These are phyloP conservation scores for Medicago arabica DNA, from an alignment of 306 rosid species.

Conservation along the genomic window DNA sequence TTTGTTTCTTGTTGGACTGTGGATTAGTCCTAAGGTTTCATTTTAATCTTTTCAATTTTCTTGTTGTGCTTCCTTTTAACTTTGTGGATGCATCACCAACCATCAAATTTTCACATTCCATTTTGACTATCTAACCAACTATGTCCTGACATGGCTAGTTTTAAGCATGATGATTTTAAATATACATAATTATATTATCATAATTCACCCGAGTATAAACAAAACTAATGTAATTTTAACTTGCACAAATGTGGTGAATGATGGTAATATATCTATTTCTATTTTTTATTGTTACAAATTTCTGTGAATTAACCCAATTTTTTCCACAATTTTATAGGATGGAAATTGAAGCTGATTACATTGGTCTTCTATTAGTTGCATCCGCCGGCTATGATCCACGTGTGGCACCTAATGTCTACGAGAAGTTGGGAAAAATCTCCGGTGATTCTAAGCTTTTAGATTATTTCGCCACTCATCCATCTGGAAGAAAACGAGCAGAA, in stretches of 20 bases:
- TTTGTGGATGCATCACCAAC: not conserved
- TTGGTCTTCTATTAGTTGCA: slow-evolving; percentile 48
- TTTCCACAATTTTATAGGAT: not conserved
- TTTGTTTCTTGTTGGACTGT: too few relatives aligned
- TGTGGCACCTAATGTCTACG: slow-evolving; percentile 17
- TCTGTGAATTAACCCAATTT: not conserved
- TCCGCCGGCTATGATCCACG: slow-evolving; percentile 64
- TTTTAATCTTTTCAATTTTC: too few relatives aligned
- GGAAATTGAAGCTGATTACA: slow-evolving; percentile 32
- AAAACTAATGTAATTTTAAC: not conserved
- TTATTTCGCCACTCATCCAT: slow-evolving; percentile 49
- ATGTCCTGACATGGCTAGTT: not conserved
- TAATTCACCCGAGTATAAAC: too few relatives aligned
- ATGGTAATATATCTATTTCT: not conserved
- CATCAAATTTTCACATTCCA: not conserved
- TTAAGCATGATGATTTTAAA: too few relatives aligned
- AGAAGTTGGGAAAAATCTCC: slow-evolving; percentile 11
- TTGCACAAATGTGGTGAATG: not conserved
- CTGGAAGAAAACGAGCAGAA: slow-evolving; percentile 76
- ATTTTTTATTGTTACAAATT: not conserved
- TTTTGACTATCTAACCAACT: not conserved
- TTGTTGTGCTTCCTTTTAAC: too few relatives aligned
- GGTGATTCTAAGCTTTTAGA: not conserved
- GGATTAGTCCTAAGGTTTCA: too few relatives aligned
- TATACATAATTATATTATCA: too few relatives aligned